phyloP scores from a whole-genome alignment of 768 basidiomycete species.

The Kwoniella mangroviensis region DNA sequence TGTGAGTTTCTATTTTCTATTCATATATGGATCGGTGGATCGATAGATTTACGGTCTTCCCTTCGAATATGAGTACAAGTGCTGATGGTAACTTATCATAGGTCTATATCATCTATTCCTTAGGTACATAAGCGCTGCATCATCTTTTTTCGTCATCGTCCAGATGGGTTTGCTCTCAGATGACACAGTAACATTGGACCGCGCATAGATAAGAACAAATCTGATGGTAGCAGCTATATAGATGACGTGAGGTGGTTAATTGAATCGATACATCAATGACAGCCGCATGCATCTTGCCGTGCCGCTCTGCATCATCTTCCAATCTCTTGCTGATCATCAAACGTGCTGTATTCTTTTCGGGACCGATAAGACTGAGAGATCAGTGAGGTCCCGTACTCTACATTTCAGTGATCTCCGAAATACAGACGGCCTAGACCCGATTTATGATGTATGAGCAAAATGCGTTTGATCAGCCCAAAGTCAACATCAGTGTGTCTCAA shows the following conservation, averaged over 20 bases:
- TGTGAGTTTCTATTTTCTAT: slow-evolving; percentile 30
- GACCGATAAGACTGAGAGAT: not conserved
- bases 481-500: not conserved
- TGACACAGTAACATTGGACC: no score
- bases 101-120: slow-evolving; percentile 48
- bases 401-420: not conserved
- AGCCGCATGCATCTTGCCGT: no score
- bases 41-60: no score
- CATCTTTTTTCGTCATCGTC: no score
- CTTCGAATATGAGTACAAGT: no score
- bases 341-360: not conserved
- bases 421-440: not conserved
- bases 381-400: not conserved
- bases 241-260: no score
- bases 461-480: no score
- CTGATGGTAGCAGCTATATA: no score
- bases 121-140: slow-evolving; percentile 32
- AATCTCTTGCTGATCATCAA: not conserved
- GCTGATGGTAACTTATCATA: not conserved
- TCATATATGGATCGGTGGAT: no score
- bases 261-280: no score
- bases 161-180: no score
- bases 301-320: not conserved
- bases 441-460: not conserved
- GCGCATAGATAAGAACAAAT: no score